Evolutionary conservation across 1,284 basidiomycete species (phyloP), one percentile per base, ranked within the genome.

Genomic region (Entoloma clypeatum): DNA sequence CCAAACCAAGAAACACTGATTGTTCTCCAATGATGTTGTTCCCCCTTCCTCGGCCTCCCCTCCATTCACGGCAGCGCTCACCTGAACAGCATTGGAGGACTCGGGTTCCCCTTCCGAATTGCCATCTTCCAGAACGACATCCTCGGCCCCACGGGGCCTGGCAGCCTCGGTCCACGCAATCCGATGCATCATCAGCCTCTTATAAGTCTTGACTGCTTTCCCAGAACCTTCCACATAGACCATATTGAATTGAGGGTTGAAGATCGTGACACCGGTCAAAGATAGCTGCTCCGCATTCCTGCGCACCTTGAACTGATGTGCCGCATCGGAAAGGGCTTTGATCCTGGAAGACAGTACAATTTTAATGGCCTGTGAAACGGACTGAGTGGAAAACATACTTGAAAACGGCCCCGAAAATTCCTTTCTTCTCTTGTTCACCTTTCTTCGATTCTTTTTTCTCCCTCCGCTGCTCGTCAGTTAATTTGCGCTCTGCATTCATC

Each of bases 151-250:
- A 21, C 87, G 74, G 10, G 89, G 81, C 17, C 90, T 77, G 0
- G 92, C 88, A 27, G 90, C 79, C 60, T 97, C 92, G 0, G 89
- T 96, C 95, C 95, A 99, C 26, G 87, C 83, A 36, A 99, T 92
- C 36, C 96, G 87, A 35, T 82, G 68, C 28, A 88, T 57, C 89
- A 99, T 87, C 38, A 99, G 71, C 19, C 84, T 77, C 55, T 87
- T 92, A 68, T 96, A 99, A 48, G 85, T 81, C 57, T 87, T 86
- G 52, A 97, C 78, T 47, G 83, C 86, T 64, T 91, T 94, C 25
- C 75, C 68, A 0, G 87, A 86, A 17, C 96, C 96, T 62, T 99
- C 96, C 39, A 97, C 91, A 48, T 97, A 86, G 21, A 99, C 82
- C 62, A 99, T 73, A 49, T 80, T 86, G 72, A 97, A 97, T 21